phyloP scores from a whole-genome alignment of 495 filamentous ascomycete genomes.

The Tuber aestivum region DNA sequence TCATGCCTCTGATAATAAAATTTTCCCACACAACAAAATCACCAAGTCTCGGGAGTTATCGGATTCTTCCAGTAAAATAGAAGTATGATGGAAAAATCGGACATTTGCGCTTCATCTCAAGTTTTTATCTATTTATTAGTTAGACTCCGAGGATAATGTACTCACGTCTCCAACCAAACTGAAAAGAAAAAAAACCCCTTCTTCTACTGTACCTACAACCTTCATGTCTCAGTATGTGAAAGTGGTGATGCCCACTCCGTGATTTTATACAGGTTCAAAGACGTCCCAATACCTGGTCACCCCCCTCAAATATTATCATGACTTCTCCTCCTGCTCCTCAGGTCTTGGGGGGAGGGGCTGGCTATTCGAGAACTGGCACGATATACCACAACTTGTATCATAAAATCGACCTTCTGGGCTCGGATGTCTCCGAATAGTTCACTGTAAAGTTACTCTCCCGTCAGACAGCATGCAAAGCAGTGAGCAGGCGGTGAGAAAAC shows the following conservation, averaged over 20 bases:
- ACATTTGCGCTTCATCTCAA: background rate
- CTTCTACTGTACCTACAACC: background rate
- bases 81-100: background rate
- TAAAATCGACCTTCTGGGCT: background rate
- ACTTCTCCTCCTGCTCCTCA: background rate
- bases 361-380: background rate
- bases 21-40: no score
- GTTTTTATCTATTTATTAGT: background rate
- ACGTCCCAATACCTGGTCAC: background rate
- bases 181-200: background rate
- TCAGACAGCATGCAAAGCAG: background rate
- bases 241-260: no score
- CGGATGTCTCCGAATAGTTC: background rate
- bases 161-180: background rate
- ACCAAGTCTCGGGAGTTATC: no score
- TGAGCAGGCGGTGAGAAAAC: background rate
- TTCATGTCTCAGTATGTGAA: background rate
- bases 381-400: no score
- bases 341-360: no score
- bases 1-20: no score
- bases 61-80: no score
- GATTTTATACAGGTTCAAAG: background rate
- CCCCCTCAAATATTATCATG: background rate
- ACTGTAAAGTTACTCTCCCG: background rate
- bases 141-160: background rate